Base-by-base conservation (phyloP, 176 grass and related monocot species). In the Bothriochloa decipiens region DNA sequence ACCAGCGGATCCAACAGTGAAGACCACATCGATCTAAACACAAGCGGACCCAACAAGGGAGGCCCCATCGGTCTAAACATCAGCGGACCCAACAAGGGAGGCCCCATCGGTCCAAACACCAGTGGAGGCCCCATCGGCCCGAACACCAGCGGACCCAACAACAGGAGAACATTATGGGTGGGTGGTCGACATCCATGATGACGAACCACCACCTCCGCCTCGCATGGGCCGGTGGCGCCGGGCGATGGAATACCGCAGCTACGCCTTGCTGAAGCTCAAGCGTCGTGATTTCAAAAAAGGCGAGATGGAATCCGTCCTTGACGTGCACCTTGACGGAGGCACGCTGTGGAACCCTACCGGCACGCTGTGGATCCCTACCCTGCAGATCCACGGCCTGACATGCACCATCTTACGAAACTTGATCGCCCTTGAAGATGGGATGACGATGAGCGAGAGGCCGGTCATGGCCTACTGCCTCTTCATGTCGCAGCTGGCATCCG, bases 381-480 rank as follows among this genome's bases (percentile, higher is more conserved):
- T 68, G 32, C 7, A 16, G 16, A 37, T 68, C 17, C 16, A 68
- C 7, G 3, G 1, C 2, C 6, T 2, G 16, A 68, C 66, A 4
- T 68, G 16, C 33, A 68, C 66, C 2, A 4, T 68, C 33, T 16
- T 68, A 0, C 66, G 32, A 17, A 68, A 66, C 63, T 14, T 66
- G 27, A 66, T 66, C 0, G 63, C 63, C 13, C 6, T 66, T 1
- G 63, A 66, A 27, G 63, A 66, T 6, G 5, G 6, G 5, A 41
- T 41, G 40, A 5, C 0, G 20, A 7, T 0, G 32, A 22, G 1
- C 0, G 2, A 7, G 17, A 40, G 18, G 67, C 67, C 36, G 1
- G 67, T 70, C 18, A 70, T 35, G 36, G 72, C 82, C 8, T 84
- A 84, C 72, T 84, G 72, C 43, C 1, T 76, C 43, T 84, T 84